A percentile compares a stretch with the other conserved stretches of the same genome.
phyloP scores from a whole-genome alignment of 371 early-diverging fungal species.

The Mortierella sp. region DNA sequence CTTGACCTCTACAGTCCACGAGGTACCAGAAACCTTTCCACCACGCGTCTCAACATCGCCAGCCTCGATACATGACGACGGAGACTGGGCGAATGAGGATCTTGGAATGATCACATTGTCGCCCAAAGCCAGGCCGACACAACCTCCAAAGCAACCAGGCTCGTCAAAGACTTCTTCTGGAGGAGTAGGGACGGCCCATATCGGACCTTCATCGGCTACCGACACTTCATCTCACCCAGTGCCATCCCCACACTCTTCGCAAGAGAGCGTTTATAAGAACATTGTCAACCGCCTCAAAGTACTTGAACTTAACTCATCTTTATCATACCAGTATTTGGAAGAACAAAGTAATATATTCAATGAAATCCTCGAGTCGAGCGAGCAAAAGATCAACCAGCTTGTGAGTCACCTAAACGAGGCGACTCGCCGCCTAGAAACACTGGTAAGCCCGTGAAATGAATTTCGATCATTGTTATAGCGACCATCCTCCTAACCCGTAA shows the following conservation, averaged over 20 bases:
- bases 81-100: conserved; percentile 28
- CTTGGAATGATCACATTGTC: conserved; percentile 39
- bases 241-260: conserved; percentile 45
- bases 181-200: conserved; percentile 23
- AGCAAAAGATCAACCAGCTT: conserved; percentile 55
- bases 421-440: conserved; percentile 37
- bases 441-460: conserved; percentile 16
- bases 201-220: conserved; percentile 21
- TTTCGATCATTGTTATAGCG: neutral
- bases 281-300: conserved; percentile 87
- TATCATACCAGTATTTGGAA: conserved; percentile 86
- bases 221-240: conserved; percentile 13
- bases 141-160: conserved; percentile 12
- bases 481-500: neutral
- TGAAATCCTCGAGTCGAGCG: conserved; percentile 68
- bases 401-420: conserved; percentile 51
- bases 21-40: conserved; percentile 14
- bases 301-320: conserved; percentile 84
- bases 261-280: conserved; percentile 90
- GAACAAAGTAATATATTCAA: conserved; percentile 87
- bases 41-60: conserved; percentile 42
- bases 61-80: conserved; percentile 50
- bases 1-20: neutral
- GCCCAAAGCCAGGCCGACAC: conserved; percentile 38
- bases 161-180: conserved; percentile 21